Conservation (phyloP, 495 filamentous ascomycete genomes). For the Penicillium steckii region DNA sequence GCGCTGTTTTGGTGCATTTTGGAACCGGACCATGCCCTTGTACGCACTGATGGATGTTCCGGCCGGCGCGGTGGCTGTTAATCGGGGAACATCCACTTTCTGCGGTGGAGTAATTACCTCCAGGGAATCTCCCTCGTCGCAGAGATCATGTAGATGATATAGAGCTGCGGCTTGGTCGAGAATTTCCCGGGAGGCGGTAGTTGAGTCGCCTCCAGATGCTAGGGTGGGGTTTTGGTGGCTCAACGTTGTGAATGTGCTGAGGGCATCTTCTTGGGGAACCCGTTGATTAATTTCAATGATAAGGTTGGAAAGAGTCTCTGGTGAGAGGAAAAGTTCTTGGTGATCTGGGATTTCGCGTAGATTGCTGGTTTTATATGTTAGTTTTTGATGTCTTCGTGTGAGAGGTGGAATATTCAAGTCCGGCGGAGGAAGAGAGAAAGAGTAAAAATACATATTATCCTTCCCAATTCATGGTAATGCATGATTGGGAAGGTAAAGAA, state of each 20-base stretch:
- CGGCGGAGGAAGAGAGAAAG: not conserved
- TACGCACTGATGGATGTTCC: conserved; percentile 22
- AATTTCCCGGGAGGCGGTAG: conserved; percentile 25
- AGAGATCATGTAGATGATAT: conserved; percentile 78
- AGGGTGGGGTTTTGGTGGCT: conserved; percentile 20
- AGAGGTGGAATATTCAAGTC: not conserved
- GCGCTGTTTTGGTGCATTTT: conserved; percentile 18
- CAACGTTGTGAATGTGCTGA: conserved; percentile 24
- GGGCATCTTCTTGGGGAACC: conserved; percentile 46
- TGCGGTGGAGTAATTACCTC: conserved; percentile 50
- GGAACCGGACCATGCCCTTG: conserved; percentile 32
- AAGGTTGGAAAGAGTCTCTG: conserved; percentile 71
- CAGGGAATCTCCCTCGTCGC: conserved; percentile 56
- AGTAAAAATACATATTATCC: not conserved
- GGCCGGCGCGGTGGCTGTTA: conserved; percentile 19
- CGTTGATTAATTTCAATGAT: conserved; percentile 87
- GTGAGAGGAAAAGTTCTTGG: conserved; percentile 90
- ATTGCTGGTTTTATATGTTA: conserved; percentile 48
- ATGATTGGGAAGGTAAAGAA: not conserved
- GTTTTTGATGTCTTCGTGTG: conserved; percentile 2
- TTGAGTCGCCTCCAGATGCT: conserved; percentile 17
- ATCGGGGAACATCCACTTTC: conserved; percentile 29
- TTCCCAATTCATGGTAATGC: too few relatives aligned
- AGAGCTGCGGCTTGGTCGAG: conserved; percentile 64
- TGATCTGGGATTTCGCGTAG: conserved; percentile 91